Base-by-base conservation (phyloP, 2,329 filamentous ascomycete genomes). In the Biscogniauxia mediterranea region DNA sequence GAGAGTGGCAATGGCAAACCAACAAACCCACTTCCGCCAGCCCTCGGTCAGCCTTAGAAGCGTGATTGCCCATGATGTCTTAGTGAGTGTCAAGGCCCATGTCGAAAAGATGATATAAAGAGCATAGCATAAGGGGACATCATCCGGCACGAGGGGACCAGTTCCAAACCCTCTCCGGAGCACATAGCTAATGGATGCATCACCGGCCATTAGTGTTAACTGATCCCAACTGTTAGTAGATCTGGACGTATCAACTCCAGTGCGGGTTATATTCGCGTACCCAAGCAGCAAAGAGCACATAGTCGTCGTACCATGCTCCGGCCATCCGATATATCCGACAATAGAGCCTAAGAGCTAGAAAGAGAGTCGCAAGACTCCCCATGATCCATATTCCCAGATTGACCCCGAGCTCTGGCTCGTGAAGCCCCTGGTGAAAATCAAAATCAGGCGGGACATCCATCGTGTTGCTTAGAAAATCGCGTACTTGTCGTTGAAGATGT, bases 1-100 rank as follows among this genome's bases (percentile, higher is more conserved):
- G 8, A 55, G 28, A 42, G 54, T 55, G 6, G 23, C 54, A 17
- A 55, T 55, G 5, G 54, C 25, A n/a, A 55, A 55, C 54, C 54
- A 55, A 46, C 54, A 55, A 20, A 55, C n/a, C 26, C 25, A 28
- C 9, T 46, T 20, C 26, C 9, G 54, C 54, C 54, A 55, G 17
- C 54, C n/a, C n/a, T 23, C n/a, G 28, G 26, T 55, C 8, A 55
- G 15, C 19, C 26, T 55, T 17, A 42, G 11, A 20, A 55, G 25
- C 11, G 54, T 55, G 4, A 46, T 42, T 6, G 25, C 54, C 54
- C 54, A 55, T 6, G 54, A 55, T 17, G 38, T 23, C 13, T 42
- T 55, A 28, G 54, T 32, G 15, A 55, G 25, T 3, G 21, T 46
- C 26, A 55, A 17, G 9, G 26, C 25, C n/a, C 25, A 42, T 3